phyloP scores from a whole-genome alignment of 2,329 filamentous ascomycete genomes.

The Pestalotiopsis sp. region DNA sequence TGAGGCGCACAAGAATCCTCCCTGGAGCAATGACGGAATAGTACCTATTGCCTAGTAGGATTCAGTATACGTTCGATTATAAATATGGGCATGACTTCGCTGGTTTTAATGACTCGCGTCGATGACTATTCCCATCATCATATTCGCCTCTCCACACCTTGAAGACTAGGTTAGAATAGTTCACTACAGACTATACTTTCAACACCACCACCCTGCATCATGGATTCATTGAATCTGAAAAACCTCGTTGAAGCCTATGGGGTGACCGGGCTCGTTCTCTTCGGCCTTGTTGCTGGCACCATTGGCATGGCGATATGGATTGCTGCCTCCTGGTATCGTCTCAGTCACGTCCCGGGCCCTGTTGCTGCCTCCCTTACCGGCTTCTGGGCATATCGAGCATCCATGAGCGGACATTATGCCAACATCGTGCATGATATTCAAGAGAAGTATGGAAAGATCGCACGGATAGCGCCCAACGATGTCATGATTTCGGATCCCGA shows the following conservation, averaged over 20 bases:
- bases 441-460: conserved; percentile 6
- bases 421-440: neutral
- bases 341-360: conserved; percentile 7
- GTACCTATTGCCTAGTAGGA: too few species aligned
- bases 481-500: conserved; percentile 8
- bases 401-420: neutral
- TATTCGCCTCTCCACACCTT: too few species aligned
- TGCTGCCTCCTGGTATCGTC: neutral
- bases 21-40: too few species aligned
- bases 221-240: neutral
- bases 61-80: too few species aligned
- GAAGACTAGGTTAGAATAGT: neutral
- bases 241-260: neutral
- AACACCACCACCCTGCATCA: neutral
- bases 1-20: too few species aligned
- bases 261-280: neutral
- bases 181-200: neutral
- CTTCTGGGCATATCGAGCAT: neutral
- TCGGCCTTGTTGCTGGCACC: neutral
- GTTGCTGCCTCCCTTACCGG: conserved; percentile 1
- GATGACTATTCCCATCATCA: neutral
- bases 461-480: conserved; percentile 6
- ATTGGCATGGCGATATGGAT: neutral
- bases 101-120: neutral
- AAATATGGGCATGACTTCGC: too few species aligned